phyloP scores from a whole-genome alignment of 208 protist species.

The Tritrichomonas foetus region DNA sequence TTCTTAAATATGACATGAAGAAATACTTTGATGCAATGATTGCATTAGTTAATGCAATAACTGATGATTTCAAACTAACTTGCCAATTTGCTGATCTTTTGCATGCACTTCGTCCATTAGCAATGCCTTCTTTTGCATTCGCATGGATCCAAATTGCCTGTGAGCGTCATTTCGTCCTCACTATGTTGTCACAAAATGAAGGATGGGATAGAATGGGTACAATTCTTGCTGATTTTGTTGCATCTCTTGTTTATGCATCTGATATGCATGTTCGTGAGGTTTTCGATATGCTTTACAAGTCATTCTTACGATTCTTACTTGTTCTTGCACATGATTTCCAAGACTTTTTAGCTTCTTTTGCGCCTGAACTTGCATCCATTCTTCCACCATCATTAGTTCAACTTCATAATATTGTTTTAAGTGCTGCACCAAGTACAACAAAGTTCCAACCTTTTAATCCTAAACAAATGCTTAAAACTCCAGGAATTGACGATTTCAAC shows the following conservation, averaged over 20 bases:
- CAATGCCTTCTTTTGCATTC: background rate
- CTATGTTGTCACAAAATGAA: background rate
- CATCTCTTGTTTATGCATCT: background rate
- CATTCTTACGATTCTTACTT: background rate
- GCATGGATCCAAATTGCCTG: background rate
- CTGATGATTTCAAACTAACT: background rate
- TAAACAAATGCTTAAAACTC: no score
- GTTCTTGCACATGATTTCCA: background rate
- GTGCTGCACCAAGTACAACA: background rate
- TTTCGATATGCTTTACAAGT: conserved; percentile 22
- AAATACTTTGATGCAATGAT: background rate
- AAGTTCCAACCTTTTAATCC: no score
- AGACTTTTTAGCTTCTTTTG: background rate
- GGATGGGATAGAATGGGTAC: background rate
- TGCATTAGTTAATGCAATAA: background rate
- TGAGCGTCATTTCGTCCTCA: background rate
- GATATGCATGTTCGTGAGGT: background rate
- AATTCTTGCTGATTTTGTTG: background rate
- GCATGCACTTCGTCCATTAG: background rate
- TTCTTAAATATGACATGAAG: background rate
- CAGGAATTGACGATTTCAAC: no score
- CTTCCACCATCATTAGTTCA: background rate
- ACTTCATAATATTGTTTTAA: background rate
- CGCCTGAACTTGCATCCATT: background rate
- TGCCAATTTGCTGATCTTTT: background rate